Evolutionary conservation across 805 yeast species (phyloP), one percentile per base, ranked within the genome.

Genomic region (Metschnikowia drakensbergensis): DNA sequence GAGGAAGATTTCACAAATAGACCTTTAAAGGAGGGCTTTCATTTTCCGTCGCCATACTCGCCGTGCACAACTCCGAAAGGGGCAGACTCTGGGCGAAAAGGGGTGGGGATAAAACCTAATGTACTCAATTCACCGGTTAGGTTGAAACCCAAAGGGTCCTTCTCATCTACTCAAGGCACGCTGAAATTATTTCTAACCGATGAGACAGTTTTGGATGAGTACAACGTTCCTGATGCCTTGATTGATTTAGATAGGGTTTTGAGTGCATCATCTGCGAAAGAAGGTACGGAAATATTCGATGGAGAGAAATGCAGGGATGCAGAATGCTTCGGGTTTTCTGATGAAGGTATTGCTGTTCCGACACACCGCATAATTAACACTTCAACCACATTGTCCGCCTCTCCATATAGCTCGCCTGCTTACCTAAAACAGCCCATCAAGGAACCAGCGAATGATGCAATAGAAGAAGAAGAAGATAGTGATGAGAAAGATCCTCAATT

Each of bases 201-300:
- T 41, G 70, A 67, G 50, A 61, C 67, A 3, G 55, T 49, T 6
- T 25, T 61, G 28, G 58, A 61, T 43, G 57, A 49, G 32, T 64
- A 65, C 34, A 66, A 65, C 45, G 67, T 74, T 4, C 83, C 83
- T 0, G 80, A 78, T 54, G 82, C 84, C 2, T 67, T 76, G 25
- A 81, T 81, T 25, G 83, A 81, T 53, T 61, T 81, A 42, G 84
- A 81, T 52, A 75, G 76, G 28, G 82, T 82, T 8, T 65, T 76
- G 26, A 62, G 66, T 46, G 68, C 69, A 4, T 62, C 62, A 45
- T 67, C 66, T 42, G 29, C 33, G 9, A 34, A 28, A 9, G 46
- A 5, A 22, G 17, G 13, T 23, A 3, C 38, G 9, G 46, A 42
- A 3, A 13, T 33, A 22, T 6, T 13, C 11, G 13, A 62, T 64